Base-by-base conservation (phyloP, 108 stramenopile genomes). In the Pseudonitzschia pungens region DNA sequence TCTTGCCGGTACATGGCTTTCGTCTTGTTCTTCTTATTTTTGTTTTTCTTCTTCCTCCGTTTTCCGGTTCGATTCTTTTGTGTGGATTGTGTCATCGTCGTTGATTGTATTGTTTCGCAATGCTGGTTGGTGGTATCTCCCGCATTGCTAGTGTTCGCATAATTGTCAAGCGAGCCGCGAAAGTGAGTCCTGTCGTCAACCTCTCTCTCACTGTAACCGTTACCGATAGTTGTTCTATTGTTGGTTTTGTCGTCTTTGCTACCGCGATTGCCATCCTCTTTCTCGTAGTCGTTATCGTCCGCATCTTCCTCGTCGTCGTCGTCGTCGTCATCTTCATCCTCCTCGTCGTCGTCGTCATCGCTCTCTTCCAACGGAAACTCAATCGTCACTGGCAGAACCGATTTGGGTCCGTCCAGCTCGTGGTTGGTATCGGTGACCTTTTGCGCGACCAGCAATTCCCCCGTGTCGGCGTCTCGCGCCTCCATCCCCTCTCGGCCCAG, bases 401-500 rank as follows among this genome's bases (percentile, higher is more conserved):
- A 22, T 40, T 80, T 65, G 2, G 79, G 84, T 7, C 83, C 85
- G 41, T 77, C 72, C 62, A 76, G 77, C 14, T 65, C 60, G 55
- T 88, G 79, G 68, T 90, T 90, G 42, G 92, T 91, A 58, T 93
- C 92, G 12, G 87, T 74, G n/a, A 77, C 77, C 52, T 69, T 75
- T 14, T 69, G 27, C 62, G 86, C 78, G 62, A 78, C 84, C n/a
- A 89, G 52, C 31, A 93, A 71, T 52, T 85, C 84, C 22, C 90
- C 92, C 9, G 80, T 83, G 28, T 56, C 54, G 8, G 69, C 42
- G 60, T 81, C 72, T n/a, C 93, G 81, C 28, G 86, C 77, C 73
- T 94, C 93, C 29, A 81, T 40, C 29, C 93, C 93, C 57, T 85
- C 90, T 15, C 88, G 68, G 21, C 92, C 92, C 31, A 79, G 75